Percentiles rank a stretch among this genome's conserved stretches.
These are phyloP conservation scores for Phialocephala subalpina DNA, from an alignment of 2,329 filamentous ascomycete species.

Conservation along the genomic window DNA sequence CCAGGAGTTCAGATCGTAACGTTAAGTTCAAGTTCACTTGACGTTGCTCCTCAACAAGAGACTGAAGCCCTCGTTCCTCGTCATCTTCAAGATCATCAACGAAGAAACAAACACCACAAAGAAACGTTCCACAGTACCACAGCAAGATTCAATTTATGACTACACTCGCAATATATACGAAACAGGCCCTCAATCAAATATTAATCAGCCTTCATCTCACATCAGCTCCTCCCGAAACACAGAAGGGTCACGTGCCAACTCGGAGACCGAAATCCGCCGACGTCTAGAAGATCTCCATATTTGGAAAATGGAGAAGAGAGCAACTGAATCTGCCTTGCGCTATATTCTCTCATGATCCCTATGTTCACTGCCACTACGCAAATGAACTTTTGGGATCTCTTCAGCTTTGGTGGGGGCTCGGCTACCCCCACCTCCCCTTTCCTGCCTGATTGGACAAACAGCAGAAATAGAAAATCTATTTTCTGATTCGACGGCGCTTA, in stretches of 20 bases:
- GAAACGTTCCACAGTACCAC: not conserved
- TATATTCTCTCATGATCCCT: not conserved
- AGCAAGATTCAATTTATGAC: not conserved
- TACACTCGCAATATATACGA: not conserved
- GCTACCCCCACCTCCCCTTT: not conserved
- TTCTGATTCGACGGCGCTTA: not conserved
- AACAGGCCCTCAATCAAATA: not conserved
- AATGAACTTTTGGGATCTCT: not conserved
- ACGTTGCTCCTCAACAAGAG: not conserved
- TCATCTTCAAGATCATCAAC: not conserved
- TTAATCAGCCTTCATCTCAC: not conserved
- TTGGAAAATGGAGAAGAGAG: not conserved
- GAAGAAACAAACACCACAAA: not conserved
- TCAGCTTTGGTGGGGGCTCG: not conserved
- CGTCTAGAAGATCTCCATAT: not conserved
- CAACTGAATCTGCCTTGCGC: not conserved
- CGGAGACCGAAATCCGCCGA: slow-evolving; percentile 3
- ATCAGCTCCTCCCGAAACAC: not conserved
- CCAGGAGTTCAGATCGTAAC: no score
- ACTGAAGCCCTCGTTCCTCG: not conserved
- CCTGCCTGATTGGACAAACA: no score
- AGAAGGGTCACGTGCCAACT: not conserved
- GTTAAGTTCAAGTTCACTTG: not conserved
- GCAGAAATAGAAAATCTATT: slow-evolving; percentile 6
- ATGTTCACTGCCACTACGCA: not conserved